These are phyloP conservation scores for Mycothermus thermophilus DNA, from an alignment of 495 filamentous ascomycete genomes.

Conservation along the genomic window DNA sequence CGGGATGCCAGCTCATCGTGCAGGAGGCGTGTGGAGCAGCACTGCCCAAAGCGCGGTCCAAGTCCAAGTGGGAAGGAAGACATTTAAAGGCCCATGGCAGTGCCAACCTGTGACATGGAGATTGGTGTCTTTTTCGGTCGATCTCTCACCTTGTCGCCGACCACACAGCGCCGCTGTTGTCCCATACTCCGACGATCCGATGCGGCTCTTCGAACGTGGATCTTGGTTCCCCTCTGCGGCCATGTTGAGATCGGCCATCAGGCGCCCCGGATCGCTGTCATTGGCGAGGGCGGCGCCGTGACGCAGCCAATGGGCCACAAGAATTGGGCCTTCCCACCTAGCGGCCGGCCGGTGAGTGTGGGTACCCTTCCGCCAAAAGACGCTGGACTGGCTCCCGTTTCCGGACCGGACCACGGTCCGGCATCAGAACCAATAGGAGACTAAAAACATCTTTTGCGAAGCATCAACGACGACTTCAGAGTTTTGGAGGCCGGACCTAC, in stretches of 20 bases:
- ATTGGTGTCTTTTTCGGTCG: too few species aligned
- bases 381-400: slow-evolving; percentile 17
- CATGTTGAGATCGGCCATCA: slow-evolving; percentile 14
- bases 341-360: slow-evolving; percentile 11
- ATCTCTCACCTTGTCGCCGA: too few species aligned
- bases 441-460: too few species aligned
- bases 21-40: slow-evolving; percentile 23
- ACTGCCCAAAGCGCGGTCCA: slow-evolving; percentile 3
- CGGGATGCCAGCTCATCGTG: slow-evolving; percentile 31
- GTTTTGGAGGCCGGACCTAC: too few species aligned
- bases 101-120: too few species aligned
- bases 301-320: slow-evolving; percentile 20
- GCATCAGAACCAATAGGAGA: too few species aligned
- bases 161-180: too few species aligned
- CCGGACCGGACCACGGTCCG: too few species aligned
- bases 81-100: slow-evolving; percentile 16
- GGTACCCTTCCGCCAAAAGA: slow-evolving; percentile 1
- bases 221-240: slow-evolving; percentile 6
- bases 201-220: slow-evolving; percentile 18
- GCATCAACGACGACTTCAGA: too few species aligned
- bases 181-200: neutral
- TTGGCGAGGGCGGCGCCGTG: slow-evolving; percentile 17
- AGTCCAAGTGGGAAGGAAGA: slow-evolving; percentile 5
- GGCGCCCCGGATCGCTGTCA: slow-evolving; percentile 11
- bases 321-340: slow-evolving; percentile 15